phyloP scores from a whole-genome alignment of 2,329 filamentous ascomycete genomes.

The Calonectria pseudoreteaudii region DNA sequence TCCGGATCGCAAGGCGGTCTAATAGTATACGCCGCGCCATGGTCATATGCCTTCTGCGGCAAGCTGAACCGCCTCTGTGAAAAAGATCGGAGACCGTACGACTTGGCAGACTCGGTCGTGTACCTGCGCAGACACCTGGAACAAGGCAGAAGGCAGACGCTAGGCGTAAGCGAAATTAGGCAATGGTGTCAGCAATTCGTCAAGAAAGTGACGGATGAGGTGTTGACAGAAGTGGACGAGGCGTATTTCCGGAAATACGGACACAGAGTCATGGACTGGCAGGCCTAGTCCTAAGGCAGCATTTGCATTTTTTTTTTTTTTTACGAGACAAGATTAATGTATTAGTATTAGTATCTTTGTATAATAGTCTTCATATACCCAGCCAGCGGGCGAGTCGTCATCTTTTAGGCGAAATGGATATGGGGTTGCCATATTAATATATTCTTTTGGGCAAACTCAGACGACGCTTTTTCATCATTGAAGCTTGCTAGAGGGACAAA shows the following conservation, averaged over 20 bases:
- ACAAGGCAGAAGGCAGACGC: neutral
- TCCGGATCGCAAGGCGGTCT: neutral
- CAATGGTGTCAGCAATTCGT: neutral
- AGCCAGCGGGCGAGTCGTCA: neutral
- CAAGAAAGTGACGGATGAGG: neutral
- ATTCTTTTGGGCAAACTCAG: slow-evolving; percentile 28
- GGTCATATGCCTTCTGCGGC: neutral
- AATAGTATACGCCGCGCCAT: neutral
- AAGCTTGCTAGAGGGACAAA: slow-evolving; percentile 24
- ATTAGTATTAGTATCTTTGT: neutral
- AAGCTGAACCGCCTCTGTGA: neutral
- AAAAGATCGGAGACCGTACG: neutral
- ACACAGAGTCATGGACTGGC: neutral
- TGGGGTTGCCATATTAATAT: slow-evolving; percentile 31
- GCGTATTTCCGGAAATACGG: neutral
- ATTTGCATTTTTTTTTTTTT: neutral
- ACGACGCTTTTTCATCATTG: slow-evolving; percentile 11
- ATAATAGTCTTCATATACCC: neutral
- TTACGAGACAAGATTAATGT: neutral
- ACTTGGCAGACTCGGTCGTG: neutral
- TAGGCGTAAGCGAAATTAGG: neutral
- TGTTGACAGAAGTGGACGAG: neutral
- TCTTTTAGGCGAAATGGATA: slow-evolving; percentile 23
- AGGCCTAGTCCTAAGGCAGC: neutral
- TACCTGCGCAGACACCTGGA: neutral